phyloP scores from a whole-genome alignment of 1,284 basidiomycete species.

The Xerocomus nothofagi region DNA sequence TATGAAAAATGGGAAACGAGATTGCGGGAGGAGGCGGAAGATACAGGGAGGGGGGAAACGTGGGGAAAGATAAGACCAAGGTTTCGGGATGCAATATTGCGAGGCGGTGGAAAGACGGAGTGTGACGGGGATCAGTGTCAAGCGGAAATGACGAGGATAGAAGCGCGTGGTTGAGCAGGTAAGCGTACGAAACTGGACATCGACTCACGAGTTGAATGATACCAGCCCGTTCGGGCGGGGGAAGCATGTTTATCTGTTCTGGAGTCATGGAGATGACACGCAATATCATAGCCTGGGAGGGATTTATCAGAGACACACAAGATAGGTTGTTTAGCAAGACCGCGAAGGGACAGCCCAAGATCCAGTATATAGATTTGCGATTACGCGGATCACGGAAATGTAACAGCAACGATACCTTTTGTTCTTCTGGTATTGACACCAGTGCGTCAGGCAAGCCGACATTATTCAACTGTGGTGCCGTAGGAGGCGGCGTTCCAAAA shows the following conservation, averaged over 20 bases:
- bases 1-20: slow-evolving; percentile 15
- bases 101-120: slow-evolving; percentile 17
- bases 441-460: slow-evolving; percentile 48
- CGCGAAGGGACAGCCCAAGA: background rate
- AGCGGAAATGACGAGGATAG: slow-evolving; percentile 26
- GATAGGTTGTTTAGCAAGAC: background rate
- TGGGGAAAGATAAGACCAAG: slow-evolving; percentile 15
- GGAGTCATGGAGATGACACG: slow-evolving; percentile 68
- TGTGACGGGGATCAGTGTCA: slow-evolving; percentile 29
- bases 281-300: slow-evolving; percentile 59
- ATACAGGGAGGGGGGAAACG: slow-evolving; percentile 11
- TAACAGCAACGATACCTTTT: slow-evolving; percentile 48
- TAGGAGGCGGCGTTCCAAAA: slow-evolving; percentile 27
- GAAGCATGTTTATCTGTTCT: slow-evolving; percentile 63
- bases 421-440: slow-evolving; percentile 64
- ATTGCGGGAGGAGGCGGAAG: slow-evolving; percentile 14
- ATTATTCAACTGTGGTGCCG: slow-evolving; percentile 21
- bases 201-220: slow-evolving; percentile 65
- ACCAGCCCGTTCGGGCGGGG: slow-evolving; percentile 59
- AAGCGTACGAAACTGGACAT: slow-evolving; percentile 33
- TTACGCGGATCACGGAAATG: slow-evolving; percentile 5
- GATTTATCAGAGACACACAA: slow-evolving; percentile 16
- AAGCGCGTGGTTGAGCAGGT: slow-evolving; percentile 8
- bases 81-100: slow-evolving; percentile 5
- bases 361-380: background rate